Conservation (phyloP, 225 moss, liverwort and hornwort genomes). For the Lunularia cruciata region DNA sequence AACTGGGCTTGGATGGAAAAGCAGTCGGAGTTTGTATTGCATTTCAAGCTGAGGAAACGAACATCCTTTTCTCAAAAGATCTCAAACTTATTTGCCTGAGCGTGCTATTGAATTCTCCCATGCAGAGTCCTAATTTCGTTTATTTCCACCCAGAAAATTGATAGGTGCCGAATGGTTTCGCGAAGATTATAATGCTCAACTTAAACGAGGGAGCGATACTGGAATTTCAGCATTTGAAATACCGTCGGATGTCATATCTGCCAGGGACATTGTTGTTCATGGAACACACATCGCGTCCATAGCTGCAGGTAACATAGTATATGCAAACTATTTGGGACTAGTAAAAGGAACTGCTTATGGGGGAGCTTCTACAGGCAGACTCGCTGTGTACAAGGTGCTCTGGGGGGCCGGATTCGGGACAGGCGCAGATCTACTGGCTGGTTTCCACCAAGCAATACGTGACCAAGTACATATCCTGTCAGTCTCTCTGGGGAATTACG, state of each 20-base stretch:
- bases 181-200: background rate
- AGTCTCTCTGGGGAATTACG: slow-evolving; percentile 43
- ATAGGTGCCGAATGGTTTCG: background rate
- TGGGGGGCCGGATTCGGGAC: slow-evolving; percentile 44
- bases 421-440: slow-evolving; percentile 55
- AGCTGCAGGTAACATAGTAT: background rate
- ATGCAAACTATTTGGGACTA: slow-evolving; percentile 1
- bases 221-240: too few species aligned
- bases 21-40: too few species aligned
- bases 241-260: too few species aligned
- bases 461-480: slow-evolving; percentile 60
- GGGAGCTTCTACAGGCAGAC: slow-evolving; percentile 5
- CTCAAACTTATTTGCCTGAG: too few species aligned
- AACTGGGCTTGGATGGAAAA: too few species aligned
- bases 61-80: too few species aligned
- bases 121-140: too few species aligned
- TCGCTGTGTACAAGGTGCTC: slow-evolving; percentile 40
- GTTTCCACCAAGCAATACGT: slow-evolving; percentile 57
- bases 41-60: too few species aligned
- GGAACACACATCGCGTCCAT: slow-evolving; percentile 21
- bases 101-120: too few species aligned
- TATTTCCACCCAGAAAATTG: background rate
- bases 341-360: slow-evolving; percentile 11
- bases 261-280: slow-evolving; percentile 6
- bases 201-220: too few species aligned